Evolutionary conservation across 345 rosid species (phyloP), one percentile per base, ranked within the genome.

Genomic region (Xanthoceras sorbifolium): DNA sequence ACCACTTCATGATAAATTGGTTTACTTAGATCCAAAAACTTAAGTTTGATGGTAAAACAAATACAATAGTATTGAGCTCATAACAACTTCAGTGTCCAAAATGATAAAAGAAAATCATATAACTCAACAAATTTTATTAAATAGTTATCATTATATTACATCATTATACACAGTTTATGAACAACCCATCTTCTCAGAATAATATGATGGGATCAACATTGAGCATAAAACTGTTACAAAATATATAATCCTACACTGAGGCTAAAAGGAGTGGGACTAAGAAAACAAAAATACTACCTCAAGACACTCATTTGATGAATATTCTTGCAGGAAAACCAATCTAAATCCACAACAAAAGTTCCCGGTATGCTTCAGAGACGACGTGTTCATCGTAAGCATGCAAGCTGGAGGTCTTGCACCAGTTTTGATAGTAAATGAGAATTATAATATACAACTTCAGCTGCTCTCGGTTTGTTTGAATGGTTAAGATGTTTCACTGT

Each of bases 81-180:
- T n/a, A n/a, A n/a, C n/a, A n/a, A n/a, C n/a, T n/a, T n/a, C n/a
- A n/a, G n/a, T n/a, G n/a, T n/a, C n/a, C n/a, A n/a, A n/a, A n/a
- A n/a, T n/a, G n/a, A n/a, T n/a, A n/a, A n/a, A n/a, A n/a, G n/a
- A n/a, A n/a, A n/a, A n/a, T n/a, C n/a, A n/a, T n/a, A n/a, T n/a
- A n/a, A n/a, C n/a, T n/a, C n/a, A n/a, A n/a, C n/a, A n/a, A n/a
- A n/a, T n/a, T n/a, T n/a, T n/a, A 32, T 4, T 4, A 32, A 42
- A 42, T 42, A 42, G 9, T 52, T 60, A 60, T 23, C 71, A 42
- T 22, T n/a, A 64, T 46, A 44, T 46, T 69, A 42, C 46, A 42
- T 42, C 46, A 42, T 32, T 60, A 50, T 74, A 74, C 83, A 71
- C 40, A 42, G 79, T 54, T 71, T 54, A 81, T 31, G 46, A 78